Evolutionary conservation across 2,329 filamentous ascomycete genomes (phyloP).

Genomic region (Pseudogymnoascus sp.): DNA sequence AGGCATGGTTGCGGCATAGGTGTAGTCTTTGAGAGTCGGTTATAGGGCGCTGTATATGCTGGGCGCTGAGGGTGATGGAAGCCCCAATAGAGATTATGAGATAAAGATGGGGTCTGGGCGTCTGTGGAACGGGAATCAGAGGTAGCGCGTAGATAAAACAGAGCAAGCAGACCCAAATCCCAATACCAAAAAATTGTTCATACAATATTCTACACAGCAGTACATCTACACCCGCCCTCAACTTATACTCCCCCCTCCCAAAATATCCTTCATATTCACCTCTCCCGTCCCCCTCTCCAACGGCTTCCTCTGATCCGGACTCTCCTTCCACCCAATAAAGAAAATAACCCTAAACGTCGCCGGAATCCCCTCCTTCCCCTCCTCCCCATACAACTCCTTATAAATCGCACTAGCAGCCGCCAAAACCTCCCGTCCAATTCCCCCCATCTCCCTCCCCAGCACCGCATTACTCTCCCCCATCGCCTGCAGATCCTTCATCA

Average conservation of each 20-base stretch:
- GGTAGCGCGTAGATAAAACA: not conserved
- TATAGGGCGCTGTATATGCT: not conserved
- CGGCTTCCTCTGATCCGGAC: slow-evolving; percentile 69
- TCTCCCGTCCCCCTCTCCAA: slow-evolving; percentile 77
- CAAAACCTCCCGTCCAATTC: slow-evolving; percentile 73
- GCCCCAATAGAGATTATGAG: not conserved
- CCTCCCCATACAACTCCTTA: slow-evolving; percentile 71
- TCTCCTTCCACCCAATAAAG: slow-evolving; percentile 98
- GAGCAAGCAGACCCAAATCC: not conserved
- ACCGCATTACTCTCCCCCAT: slow-evolving; percentile 96
- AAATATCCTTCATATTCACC: slow-evolving; percentile 79
- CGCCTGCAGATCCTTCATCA: slow-evolving; percentile 90
- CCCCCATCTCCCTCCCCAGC: slow-evolving; percentile 71
- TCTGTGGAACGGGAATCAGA: not conserved
- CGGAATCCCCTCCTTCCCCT: slow-evolving; percentile 55
- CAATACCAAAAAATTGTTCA: not conserved
- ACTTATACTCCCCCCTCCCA: slow-evolving; percentile 31
- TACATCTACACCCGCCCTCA: not conserved
- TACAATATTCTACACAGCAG: not conserved
- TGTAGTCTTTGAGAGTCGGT: not conserved
- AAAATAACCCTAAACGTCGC: slow-evolving; percentile 94
- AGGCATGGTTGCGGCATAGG: not conserved
- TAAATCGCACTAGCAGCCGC: slow-evolving; percentile 87
- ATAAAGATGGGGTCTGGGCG: not conserved
- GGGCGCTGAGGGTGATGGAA: not conserved